A percentile compares a stretch with the other conserved stretches of the same genome.
Evolutionary conservation across 805 yeast genomes (phyloP).

Genomic region (Myxozyma udenii): DNA sequence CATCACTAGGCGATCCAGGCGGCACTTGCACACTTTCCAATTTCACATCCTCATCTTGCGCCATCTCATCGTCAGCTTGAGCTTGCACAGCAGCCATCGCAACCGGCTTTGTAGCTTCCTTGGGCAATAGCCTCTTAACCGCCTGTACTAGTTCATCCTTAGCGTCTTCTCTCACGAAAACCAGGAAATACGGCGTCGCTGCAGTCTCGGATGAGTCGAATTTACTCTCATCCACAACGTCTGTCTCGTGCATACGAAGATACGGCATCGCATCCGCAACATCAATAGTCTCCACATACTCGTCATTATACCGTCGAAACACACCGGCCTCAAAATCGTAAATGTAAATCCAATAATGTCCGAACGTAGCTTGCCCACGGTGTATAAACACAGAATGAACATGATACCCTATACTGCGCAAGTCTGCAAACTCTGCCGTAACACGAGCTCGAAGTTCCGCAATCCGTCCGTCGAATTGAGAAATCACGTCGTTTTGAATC

Average conservation of each 20-base stretch:
- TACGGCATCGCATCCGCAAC: constrained; percentile 47
- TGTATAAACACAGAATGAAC: constrained; percentile 92
- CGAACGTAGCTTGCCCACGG: constrained; percentile 92
- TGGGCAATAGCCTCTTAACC: constrained; percentile 14
- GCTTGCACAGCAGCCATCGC: neutral
- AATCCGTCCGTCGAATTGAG: constrained; percentile 44
- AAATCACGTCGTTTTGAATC: constrained; percentile 26
- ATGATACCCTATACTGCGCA: constrained; percentile 67
- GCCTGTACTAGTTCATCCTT: constrained; percentile 18
- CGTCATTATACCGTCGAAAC: constrained; percentile 92
- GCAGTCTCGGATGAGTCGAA: constrained; percentile 38
- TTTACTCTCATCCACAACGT: constrained; percentile 24
- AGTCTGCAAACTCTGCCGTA: constrained; percentile 57
- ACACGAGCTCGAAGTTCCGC: constrained; percentile 49
- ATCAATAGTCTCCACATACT: constrained; percentile 77
- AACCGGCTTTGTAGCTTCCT: neutral
- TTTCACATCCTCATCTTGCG: too few species aligned
- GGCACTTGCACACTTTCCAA: neutral
- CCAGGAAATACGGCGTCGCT: constrained; percentile 92
- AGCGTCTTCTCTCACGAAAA: constrained; percentile 64
- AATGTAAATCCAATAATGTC: constrained; percentile 96
- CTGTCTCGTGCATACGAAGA: constrained; percentile 52
- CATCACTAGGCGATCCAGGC: too few species aligned
- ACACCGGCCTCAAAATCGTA: constrained; percentile 64
- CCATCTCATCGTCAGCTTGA: too few species aligned